Evolutionary conservation across 169 alveolate genomes (phyloP).

Genomic region (Fabrea salina): DNA sequence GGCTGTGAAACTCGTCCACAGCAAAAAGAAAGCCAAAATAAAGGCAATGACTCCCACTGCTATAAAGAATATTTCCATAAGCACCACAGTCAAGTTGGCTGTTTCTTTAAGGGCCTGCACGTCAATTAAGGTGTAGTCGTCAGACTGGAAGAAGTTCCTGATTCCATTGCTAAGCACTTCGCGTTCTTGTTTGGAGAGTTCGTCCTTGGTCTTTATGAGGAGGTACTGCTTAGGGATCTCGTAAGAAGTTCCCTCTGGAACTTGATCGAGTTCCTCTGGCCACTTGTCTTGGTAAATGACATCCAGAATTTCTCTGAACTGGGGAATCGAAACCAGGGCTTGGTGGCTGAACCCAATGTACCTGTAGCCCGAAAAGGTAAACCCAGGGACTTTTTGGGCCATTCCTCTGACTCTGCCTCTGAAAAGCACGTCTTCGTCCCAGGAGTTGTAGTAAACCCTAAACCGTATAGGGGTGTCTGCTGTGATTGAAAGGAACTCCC

Average conservation of each 20-base stretch:
- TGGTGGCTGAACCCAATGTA: constrained; percentile 37
- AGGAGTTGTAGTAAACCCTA: background rate
- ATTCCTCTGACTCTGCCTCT: constrained; percentile 50
- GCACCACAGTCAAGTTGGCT: constrained; percentile 51
- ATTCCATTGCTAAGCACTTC: constrained; percentile 67
- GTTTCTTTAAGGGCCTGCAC: constrained; percentile 45
- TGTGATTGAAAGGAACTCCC: constrained; percentile 46
- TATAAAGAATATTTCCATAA: constrained; percentile 62
- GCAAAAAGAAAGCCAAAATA: constrained; percentile 74
- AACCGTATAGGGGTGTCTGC: constrained; percentile 42
- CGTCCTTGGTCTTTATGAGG: constrained; percentile 49
- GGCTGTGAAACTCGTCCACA: constrained; percentile 73
- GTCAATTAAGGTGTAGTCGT: constrained; percentile 50
- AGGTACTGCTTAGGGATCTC: constrained; percentile 63
- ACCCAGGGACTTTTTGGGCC: constrained; percentile 72
- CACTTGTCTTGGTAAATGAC: background rate
- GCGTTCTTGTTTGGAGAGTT: constrained; percentile 47
- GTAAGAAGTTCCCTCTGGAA: constrained; percentile 35
- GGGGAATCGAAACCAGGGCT: constrained; percentile 44
- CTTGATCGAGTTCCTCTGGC: constrained; percentile 5
- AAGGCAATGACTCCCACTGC: constrained; percentile 76
- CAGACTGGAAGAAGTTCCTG: constrained; percentile 63
- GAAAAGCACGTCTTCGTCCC: constrained; percentile 11
- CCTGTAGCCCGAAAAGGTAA: constrained; percentile 51
- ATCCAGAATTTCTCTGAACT: constrained; percentile 30